Conservation (phyloP, 108 stramenopile genomes). For the Cyclotella cryptica region DNA sequence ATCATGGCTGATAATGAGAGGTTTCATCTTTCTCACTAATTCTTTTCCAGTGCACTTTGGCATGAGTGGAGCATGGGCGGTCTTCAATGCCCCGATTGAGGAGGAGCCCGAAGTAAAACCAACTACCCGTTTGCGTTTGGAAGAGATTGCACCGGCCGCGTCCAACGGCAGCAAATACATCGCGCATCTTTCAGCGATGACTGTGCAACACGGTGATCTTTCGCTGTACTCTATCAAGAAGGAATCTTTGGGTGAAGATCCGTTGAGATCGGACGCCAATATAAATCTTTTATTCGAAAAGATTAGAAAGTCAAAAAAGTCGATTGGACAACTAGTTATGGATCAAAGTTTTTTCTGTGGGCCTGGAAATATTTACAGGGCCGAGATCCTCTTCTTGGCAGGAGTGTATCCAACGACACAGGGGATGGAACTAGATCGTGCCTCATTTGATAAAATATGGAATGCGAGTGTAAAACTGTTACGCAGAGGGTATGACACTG, state of each 20-base stretch:
- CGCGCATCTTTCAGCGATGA: conserved; percentile 80
- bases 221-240: conserved; percentile 62
- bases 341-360: conserved; percentile 78
- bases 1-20: background rate
- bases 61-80: conserved; percentile 76
- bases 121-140: conserved; percentile 68
- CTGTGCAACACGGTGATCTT: conserved; percentile 63
- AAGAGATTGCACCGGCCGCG: conserved; percentile 20
- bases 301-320: conserved; percentile 65
- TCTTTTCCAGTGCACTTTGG: conserved; percentile 71
- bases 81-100: conserved; percentile 36
- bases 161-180: conserved; percentile 15
- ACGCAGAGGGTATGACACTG: conserved; percentile 64
- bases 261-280: conserved; percentile 74
- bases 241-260: conserved; percentile 69
- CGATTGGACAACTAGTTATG: conserved; percentile 76
- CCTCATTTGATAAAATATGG: conserved; percentile 68
- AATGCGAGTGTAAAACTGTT: conserved; percentile 58
- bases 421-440: conserved; percentile 48
- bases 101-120: conserved; percentile 66
- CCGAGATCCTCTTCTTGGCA: conserved; percentile 79
- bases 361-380: conserved; percentile 82
- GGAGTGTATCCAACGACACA: conserved; percentile 67
- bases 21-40: conserved; percentile 52
- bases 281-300: conserved; percentile 55